These are phyloP conservation scores for Fusarium devonianum DNA, from an alignment of 2,329 filamentous ascomycete genomes.

Conservation along the genomic window DNA sequence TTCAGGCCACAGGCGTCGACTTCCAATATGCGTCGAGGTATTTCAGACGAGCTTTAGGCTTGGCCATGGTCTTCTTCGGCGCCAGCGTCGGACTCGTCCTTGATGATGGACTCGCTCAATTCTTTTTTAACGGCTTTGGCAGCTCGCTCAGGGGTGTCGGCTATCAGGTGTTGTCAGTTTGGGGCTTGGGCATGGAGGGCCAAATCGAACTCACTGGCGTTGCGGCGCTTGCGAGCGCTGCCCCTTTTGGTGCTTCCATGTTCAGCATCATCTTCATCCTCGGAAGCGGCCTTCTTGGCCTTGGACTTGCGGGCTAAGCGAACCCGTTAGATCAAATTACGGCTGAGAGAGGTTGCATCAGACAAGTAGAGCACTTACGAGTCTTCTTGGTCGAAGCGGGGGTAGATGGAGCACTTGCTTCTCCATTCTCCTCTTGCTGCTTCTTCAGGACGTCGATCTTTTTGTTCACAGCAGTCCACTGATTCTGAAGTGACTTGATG, in stretches of 20 bases:
- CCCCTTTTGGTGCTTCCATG: slow-evolving; percentile 18
- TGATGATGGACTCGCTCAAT: slow-evolving; percentile 23
- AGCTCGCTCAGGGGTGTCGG: slow-evolving; percentile 18
- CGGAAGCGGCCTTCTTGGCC: slow-evolving; percentile 16
- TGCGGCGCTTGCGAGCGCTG: slow-evolving; percentile 30
- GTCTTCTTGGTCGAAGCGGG: slow-evolving; percentile 34
- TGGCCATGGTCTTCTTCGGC: not conserved
- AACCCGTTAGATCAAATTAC: not conserved
- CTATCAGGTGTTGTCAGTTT: slow-evolving; percentile 11
- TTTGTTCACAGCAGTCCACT: slow-evolving; percentile 49
- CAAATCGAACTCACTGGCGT: slow-evolving; percentile 25
- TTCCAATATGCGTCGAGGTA: no score
- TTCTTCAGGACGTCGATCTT: slow-evolving; percentile 47
- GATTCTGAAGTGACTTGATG: slow-evolving; percentile 48
- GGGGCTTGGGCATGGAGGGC: not conserved
- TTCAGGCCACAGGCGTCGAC: not conserved
- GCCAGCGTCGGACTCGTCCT: slow-evolving; percentile 9
- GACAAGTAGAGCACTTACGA: slow-evolving; percentile 29
- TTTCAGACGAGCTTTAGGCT: not conserved
- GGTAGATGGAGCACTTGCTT: slow-evolving; percentile 3
- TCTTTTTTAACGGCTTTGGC: slow-evolving; percentile 31
- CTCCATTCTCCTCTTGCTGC: slow-evolving; percentile 14
- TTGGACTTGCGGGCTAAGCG: slow-evolving; percentile 37
- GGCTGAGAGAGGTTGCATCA: not conserved
- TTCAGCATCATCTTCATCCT: slow-evolving; percentile 8